These are phyloP conservation scores for Diatrype stigma DNA, from an alignment of 2,329 filamentous ascomycete genomes.

Conservation along the genomic window DNA sequence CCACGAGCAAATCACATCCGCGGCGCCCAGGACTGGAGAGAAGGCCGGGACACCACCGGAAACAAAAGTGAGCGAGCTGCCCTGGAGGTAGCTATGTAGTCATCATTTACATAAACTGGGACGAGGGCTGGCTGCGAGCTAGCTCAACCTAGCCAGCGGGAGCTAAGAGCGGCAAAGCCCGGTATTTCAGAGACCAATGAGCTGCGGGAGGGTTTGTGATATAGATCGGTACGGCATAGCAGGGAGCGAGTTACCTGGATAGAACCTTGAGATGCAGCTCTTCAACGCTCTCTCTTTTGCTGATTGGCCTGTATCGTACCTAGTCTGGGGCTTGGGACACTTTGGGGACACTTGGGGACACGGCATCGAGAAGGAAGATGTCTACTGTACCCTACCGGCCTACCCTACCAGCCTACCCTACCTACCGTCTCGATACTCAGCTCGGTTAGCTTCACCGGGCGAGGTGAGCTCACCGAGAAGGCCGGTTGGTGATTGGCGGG, in stretches of 20 bases:
- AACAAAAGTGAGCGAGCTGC: not conserved
- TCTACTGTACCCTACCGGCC: too few species aligned
- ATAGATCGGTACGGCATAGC: not conserved
- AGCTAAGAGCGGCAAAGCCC: conserved; percentile 21
- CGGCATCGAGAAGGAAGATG: not conserved
- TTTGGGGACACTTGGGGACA: too few species aligned
- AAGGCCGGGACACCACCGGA: not conserved
- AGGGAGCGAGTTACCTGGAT: not conserved
- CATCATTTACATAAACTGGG: too few species aligned
- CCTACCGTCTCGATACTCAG: not conserved
- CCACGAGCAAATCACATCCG: too few species aligned
- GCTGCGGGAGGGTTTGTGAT: not conserved
- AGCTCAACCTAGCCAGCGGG: conserved; percentile 6
- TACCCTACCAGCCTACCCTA: not conserved
- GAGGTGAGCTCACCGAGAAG: not conserved
- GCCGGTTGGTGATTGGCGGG: not conserved
- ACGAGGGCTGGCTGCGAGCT: conserved; percentile 3
- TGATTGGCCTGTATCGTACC: not conserved
- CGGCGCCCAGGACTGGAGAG: not conserved
- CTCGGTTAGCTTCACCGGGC: not conserved
- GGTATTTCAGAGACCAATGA: conserved; percentile 10
- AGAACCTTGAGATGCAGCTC: too few species aligned
- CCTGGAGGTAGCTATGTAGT: too few species aligned
- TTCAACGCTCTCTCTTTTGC: not conserved
- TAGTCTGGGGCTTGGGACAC: too few species aligned